phyloP scores from a whole-genome alignment of 2,329 filamentous ascomycete species.

The Ophioceras dolichostomum region DNA sequence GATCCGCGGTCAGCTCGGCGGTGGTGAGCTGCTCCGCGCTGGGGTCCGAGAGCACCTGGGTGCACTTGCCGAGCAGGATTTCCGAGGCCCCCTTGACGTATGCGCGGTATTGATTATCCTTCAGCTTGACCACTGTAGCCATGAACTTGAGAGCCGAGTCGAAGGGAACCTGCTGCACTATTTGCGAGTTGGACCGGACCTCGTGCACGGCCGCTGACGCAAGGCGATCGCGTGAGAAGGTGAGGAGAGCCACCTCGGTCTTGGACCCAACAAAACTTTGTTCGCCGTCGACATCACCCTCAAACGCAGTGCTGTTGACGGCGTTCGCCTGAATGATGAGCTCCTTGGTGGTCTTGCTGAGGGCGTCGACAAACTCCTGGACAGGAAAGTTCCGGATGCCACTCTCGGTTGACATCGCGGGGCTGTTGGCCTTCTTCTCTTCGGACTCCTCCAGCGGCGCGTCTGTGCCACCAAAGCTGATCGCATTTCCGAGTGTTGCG shows the following conservation, averaged over 20 bases:
- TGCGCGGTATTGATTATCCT: conserved; percentile 32
- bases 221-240: conserved; percentile 53
- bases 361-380: conserved; percentile 13
- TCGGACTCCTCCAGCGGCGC: background rate
- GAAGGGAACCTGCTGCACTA: conserved; percentile 38
- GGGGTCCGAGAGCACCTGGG: conserved; percentile 30
- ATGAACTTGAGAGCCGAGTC: conserved; percentile 44
- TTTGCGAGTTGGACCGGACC: conserved; percentile 39
- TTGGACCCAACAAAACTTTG: conserved; percentile 64
- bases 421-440: conserved; percentile 1
- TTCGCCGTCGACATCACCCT: conserved; percentile 56
- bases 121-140: conserved; percentile 37
- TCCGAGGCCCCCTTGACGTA: conserved; percentile 47
- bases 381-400: background rate
- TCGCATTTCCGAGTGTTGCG: conserved; percentile 41
- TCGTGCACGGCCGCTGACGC: conserved; percentile 54
- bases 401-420: conserved; percentile 13
- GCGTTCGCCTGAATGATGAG: conserved; percentile 47
- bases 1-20: conserved; percentile 40
- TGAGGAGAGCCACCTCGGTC: conserved; percentile 64
- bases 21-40: conserved; percentile 38
- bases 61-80: conserved; percentile 35
- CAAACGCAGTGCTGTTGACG: conserved; percentile 63
- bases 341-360: conserved; percentile 33
- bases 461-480: conserved; percentile 27